Conservation (phyloP, 768 basidiomycete species). For the Boletus fagicola region DNA sequence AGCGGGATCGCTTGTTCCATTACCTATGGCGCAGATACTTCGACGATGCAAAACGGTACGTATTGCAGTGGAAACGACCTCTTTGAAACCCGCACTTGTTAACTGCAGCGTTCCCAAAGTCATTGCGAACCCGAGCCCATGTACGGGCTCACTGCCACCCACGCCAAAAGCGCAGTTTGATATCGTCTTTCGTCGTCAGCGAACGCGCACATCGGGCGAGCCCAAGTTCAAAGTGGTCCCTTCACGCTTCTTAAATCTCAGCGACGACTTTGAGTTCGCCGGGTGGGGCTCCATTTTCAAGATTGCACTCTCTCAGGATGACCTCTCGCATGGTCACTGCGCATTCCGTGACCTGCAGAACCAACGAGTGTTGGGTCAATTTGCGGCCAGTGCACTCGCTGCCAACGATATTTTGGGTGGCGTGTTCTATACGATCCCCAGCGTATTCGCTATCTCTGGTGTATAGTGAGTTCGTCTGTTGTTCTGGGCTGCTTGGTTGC, state of each 20-base stretch:
- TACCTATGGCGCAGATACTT: background rate
- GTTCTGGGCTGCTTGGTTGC: background rate
- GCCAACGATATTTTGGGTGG: conserved; percentile 68
- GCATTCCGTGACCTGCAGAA: conserved; percentile 31
- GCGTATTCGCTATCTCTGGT: conserved; percentile 55
- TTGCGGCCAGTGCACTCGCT: conserved; percentile 62
- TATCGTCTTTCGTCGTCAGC: conserved; percentile 59
- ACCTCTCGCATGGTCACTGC: conserved; percentile 37
- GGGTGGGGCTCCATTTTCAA: conserved; percentile 61
- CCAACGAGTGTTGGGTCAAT: conserved; percentile 55
- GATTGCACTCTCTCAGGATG: conserved; percentile 45
- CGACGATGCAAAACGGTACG: conserved; percentile 5
- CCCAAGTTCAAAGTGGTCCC: conserved; percentile 42
- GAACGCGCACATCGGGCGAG: conserved; percentile 44
- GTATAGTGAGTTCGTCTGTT: conserved; percentile 51
- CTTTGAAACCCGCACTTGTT: background rate
- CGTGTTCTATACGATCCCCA: conserved; percentile 69
- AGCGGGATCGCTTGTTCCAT: background rate
- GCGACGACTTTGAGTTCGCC: conserved; percentile 67
- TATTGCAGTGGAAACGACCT: no score
- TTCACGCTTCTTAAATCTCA: conserved; percentile 61
- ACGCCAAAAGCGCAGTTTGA: conserved; percentile 54
- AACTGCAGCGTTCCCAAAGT: background rate
- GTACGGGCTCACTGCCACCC: conserved; percentile 31
- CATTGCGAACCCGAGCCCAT: background rate